Conservation (phyloP, 768 basidiomycete genomes). For the Termitomyces titanicus region DNA sequence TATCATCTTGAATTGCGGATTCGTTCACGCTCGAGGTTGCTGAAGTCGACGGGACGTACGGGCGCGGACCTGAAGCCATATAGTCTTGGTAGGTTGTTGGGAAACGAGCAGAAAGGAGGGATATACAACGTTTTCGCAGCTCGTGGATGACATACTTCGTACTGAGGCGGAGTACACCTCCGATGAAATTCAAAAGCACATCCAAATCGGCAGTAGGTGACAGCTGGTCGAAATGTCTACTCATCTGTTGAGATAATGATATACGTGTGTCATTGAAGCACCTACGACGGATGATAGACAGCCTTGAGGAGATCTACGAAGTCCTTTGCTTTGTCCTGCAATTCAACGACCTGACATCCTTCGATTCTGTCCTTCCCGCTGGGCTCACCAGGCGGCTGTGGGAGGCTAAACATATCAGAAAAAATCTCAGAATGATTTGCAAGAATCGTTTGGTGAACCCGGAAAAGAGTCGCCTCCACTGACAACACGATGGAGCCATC, state of each 20-base stretch:
- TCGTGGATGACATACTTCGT: conserved; percentile 57
- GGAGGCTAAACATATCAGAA: conserved; percentile 54
- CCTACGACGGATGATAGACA: conserved; percentile 47
- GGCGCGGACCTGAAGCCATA: conserved; percentile 21
- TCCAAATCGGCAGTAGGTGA: conserved; percentile 35
- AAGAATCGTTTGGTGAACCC: conserved; percentile 43
- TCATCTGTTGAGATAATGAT: neutral
- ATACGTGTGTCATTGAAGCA: conserved; percentile 1
- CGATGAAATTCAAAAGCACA: conserved; percentile 40
- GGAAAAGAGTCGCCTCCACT: conserved; percentile 36
- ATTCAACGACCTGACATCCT: conserved; percentile 44
- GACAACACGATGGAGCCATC: conserved; percentile 42
- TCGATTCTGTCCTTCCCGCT: conserved; percentile 35
- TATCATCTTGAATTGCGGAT: conserved; percentile 3
- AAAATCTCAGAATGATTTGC: conserved; percentile 63
- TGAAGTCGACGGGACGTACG: conserved; percentile 1
- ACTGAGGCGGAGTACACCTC: conserved; percentile 55
- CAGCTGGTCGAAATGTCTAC: conserved; percentile 34
- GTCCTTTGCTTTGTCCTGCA: conserved; percentile 46
- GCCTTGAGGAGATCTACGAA: conserved; percentile 47
- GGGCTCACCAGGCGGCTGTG: conserved; percentile 36
- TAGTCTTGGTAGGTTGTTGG: conserved; percentile 37
- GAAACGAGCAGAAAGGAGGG: conserved; percentile 39
- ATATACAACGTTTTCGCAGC: conserved; percentile 49
- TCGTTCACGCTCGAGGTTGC: neutral